Percentiles rank a stretch among this genome's conserved stretches.
Conservation (phyloP, 129 eudicot species). For the Heracleum sosnowskyi region DNA sequence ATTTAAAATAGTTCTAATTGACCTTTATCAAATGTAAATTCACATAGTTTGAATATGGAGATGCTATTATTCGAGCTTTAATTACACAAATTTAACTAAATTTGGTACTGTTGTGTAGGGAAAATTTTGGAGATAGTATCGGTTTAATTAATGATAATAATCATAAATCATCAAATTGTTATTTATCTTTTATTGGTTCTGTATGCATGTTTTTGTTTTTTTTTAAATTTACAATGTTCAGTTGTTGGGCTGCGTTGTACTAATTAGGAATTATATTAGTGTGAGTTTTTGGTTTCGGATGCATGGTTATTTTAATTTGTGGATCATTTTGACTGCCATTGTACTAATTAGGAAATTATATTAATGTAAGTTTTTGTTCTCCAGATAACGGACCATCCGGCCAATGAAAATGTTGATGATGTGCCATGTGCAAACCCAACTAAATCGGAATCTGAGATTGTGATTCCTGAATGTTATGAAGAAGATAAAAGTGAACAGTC, state of each 20-base stretch:
- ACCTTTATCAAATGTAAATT: no score
- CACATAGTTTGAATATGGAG: no score
- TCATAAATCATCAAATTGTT: background rate
- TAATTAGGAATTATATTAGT: no score
- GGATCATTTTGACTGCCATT: background rate
- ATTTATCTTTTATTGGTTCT: no score
- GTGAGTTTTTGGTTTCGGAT: background rate
- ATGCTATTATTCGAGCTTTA: no score
- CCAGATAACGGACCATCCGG: conserved; percentile 39
- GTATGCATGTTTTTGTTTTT: no score
- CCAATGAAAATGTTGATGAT: conserved; percentile 30
- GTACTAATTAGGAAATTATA: background rate
- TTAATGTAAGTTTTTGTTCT: conserved; percentile 9
- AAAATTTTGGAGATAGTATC: background rate
- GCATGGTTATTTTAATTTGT: background rate
- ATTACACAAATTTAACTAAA: no score
- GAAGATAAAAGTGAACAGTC: conserved; percentile 34
- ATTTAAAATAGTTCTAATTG: no score
- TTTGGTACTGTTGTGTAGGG: background rate
- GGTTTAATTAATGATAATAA: background rate
- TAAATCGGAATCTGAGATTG: conserved; percentile 40
- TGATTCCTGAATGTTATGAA: conserved; percentile 30
- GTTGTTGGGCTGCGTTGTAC: no score
- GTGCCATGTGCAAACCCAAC: conserved; percentile 22
- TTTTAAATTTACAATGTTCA: no score